Evolutionary conservation across 768 basidiomycete species (phyloP).

Genomic region (Macrolepiota dolichaula): DNA sequence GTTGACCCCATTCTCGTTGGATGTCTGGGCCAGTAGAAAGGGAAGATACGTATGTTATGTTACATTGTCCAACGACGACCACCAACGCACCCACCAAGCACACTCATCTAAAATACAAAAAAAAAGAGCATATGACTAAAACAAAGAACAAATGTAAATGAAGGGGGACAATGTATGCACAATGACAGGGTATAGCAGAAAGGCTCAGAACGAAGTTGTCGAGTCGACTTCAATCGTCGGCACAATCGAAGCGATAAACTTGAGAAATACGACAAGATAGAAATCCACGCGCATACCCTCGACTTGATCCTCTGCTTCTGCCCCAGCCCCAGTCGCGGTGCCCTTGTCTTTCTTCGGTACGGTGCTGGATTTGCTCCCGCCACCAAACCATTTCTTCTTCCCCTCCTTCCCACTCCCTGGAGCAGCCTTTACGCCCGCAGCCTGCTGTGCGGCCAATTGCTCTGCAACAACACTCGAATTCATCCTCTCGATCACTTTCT

Average conservation of each 20-base stretch:
- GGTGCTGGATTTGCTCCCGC: conserved; percentile 1
- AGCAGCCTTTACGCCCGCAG: conserved; percentile 35
- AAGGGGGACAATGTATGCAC: not conserved
- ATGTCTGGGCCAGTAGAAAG: too few species aligned
- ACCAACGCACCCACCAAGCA: not conserved
- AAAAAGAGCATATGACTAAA: not conserved
- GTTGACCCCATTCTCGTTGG: too few species aligned
- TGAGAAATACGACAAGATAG: conserved; percentile 97
- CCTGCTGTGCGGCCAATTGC: conserved; percentile 55
- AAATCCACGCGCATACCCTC: conserved; percentile 97
- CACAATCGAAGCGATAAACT: conserved; percentile 97
- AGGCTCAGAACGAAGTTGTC: conserved; percentile 64
- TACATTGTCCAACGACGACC: not conserved
- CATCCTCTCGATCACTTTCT: conserved; percentile 99
- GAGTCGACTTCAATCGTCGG: conserved; percentile 99
- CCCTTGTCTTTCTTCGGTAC: conserved; percentile 9
- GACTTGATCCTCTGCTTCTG: conserved; percentile 62
- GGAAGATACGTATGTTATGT: not conserved
- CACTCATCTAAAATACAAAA: not conserved
- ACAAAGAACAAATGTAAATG: not conserved
- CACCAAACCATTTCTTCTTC: conserved; percentile 85
- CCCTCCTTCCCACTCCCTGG: conserved; percentile 39
- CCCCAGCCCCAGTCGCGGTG: conserved; percentile 14
- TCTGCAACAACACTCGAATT: conserved; percentile 83
- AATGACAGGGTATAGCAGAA: conserved; percentile 7